Evolutionary conservation across 192 early-diverging fungal species (phyloP), one percentile per base, ranked within the genome.

Genomic region (Gryganskiella cystojenkinii): DNA sequence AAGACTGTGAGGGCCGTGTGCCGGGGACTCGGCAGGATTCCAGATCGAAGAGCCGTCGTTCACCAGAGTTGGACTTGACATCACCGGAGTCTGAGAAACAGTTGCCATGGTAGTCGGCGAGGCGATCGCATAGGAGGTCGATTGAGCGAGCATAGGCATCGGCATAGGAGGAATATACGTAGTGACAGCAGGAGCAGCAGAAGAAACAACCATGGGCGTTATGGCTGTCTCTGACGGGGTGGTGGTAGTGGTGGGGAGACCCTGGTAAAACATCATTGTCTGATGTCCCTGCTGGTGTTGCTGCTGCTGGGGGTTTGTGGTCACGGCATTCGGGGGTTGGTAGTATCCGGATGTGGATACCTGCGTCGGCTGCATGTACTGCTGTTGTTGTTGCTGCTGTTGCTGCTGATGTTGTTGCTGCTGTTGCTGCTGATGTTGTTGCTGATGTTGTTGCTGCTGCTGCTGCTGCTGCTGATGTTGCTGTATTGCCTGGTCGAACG

Each of bases 221-320:
- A 40, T 52, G 50, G 25, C 1, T 53, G 20, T 28, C 28, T 22
- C 51, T 53, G 28, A 28, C 1, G 28, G 20, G 28, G 13, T 53
- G 51, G 51, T 40, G 37, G 37, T 40, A 13, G 37, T 5, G 37
- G 37, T n/a, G n/a, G n/a, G n/a, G n/a, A n/a, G n/a, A n/a, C n/a
- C 22, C 28, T 53, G 51, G 51, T 53, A 14, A 53, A 53, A 53
- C 51, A 14, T 53, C 51, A 53, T 53, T 53, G 51, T 28, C 28
- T 52, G 50, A 19, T 53, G 51, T 27, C 25, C 27, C 51, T 31
- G 51, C 15, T 27, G 51, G 51, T 40, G 37, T 13, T 53, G 51
- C 51, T 22, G 25, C 13, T 27, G n/a, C 4, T 28, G n/a, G 51
- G 51, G 15, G 28, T 53, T 27, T 53, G 51, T n/a, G 46, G 46